Base-by-base conservation (phyloP, 176 grass and related monocot species). In the Dactylis glomerata region DNA sequence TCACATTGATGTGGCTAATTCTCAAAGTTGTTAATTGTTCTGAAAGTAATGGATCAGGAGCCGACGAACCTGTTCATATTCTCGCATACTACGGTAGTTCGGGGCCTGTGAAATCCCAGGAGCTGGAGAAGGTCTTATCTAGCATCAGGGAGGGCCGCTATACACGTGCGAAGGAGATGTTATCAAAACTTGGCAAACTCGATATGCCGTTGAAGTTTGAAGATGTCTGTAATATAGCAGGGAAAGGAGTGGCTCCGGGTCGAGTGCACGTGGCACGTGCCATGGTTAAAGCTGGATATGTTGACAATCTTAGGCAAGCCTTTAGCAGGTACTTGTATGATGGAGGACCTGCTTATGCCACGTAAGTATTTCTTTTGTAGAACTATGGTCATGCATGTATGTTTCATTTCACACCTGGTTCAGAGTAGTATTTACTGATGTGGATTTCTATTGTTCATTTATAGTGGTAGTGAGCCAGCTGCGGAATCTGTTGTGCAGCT, bases 221-320 rank as follows among this genome's bases (percentile, higher is more conserved):
- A 82, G 76, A 90, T 65, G 77, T 97, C 30, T 89, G 75, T 12
- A 85, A 79, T 49, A 92, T 97, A 56, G 89, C 92, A 32, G 94
- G 94, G 63, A 85, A 58, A 15, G 92, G 89, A 10, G 94, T 97
- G 24, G 94, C 94, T 66, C 94, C 92, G 13, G 94, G 89, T 11
- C 78, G 94, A 31, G 38, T 97, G 51, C 94, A 97, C 41, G 89
- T 97, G 26, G 94, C 92, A 33, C 89, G 89, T 57, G 89, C 89
- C 13, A 94, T 97, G 94, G 87, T 97, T n/a, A 77, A 92, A 76
- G 87, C 94, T 70, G 87, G 94, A 45, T 92, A 92, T 86, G 92
- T 97, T 20, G 89, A 90, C 5, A 92, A 88, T 78, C 33, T 94
- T 57, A 94, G 73, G 73, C 92, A 92, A 78, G 87, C 94, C 17